Conservation (phyloP, 2,329 filamentous ascomycete genomes). For the Thelonectria blattea region DNA sequence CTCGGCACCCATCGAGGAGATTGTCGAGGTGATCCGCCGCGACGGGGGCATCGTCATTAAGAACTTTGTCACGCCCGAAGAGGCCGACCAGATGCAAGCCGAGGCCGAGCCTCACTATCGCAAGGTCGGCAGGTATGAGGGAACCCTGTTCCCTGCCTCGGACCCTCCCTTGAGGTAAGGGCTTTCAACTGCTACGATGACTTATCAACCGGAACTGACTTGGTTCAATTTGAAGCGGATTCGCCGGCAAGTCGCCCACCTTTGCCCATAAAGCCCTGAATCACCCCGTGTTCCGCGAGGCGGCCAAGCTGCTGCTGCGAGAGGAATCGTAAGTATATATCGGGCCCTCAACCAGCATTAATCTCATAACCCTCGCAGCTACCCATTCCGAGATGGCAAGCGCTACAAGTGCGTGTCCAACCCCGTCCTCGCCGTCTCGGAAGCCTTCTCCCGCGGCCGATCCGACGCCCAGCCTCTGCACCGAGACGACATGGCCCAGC, state of each 20-base stretch:
- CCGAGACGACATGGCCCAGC: constrained; percentile 13
- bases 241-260: constrained; percentile 11
- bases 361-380: neutral
- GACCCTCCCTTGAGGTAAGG: constrained; percentile 11
- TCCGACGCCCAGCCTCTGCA: constrained; percentile 9
- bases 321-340: constrained; percentile 6
- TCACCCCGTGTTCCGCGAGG: constrained; percentile 9
- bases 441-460: constrained; percentile 12
- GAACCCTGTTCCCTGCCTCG: neutral
- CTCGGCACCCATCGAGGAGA: constrained; percentile 1
- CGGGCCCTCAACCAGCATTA: neutral
- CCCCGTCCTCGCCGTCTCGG: constrained; percentile 11
- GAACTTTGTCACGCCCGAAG: constrained; percentile 8
- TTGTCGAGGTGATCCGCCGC: constrained; percentile 4
- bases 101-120: constrained; percentile 7
- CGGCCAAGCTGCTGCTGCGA: constrained; percentile 5
- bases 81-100: constrained; percentile 2
- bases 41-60: constrained; percentile 17
- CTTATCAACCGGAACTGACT: too few relatives aligned
- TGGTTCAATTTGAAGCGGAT: neutral
- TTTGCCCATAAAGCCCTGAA: constrained; percentile 11
- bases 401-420: constrained; percentile 10
- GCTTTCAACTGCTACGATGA: too few relatives aligned
- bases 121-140: constrained; percentile 2
- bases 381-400: neutral